Conservation (phyloP, 768 basidiomycete genomes). For the Trametes coccinea region DNA sequence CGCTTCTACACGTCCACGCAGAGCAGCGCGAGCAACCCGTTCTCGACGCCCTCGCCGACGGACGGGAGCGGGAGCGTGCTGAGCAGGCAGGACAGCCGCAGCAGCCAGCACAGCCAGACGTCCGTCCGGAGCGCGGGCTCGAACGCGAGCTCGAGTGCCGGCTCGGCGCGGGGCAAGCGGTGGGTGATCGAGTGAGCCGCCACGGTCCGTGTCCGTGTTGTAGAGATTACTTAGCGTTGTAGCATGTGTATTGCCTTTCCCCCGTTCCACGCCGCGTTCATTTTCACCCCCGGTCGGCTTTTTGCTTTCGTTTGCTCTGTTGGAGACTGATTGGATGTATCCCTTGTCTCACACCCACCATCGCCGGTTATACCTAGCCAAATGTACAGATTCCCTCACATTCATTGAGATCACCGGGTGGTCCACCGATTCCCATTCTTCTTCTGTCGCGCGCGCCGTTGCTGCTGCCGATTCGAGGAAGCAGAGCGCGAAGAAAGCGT, state of each 20-base stretch:
- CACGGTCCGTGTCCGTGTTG: too few relatives aligned
- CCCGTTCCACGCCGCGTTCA: not conserved
- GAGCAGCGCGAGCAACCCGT: conserved; percentile 34
- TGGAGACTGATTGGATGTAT: not conserved
- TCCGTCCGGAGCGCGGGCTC: conserved; percentile 34
- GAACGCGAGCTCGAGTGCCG: conserved; percentile 28
- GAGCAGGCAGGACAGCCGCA: conserved; percentile 36
- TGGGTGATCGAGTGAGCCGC: conserved; percentile 57
- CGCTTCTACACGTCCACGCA: conserved; percentile 42
- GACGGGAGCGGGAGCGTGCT: conserved; percentile 18
- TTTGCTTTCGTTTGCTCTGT: conserved; percentile 3
- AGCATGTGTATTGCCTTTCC: not conserved
- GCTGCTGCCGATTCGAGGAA: not conserved
- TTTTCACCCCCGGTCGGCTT: conserved; percentile 3
- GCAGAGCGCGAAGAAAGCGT: not conserved
- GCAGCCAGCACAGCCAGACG: conserved; percentile 41
- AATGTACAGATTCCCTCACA: too few relatives aligned
- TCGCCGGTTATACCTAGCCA: too few relatives aligned
- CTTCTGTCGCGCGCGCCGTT: not conserved
- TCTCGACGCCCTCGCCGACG: conserved; percentile 32
- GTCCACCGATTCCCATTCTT: too few relatives aligned
- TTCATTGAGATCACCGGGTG: too few relatives aligned
- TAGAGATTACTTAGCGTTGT: not conserved
- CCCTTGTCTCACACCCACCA: not conserved
- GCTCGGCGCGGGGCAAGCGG: conserved; percentile 33